Evolutionary conservation across 441 rosid genomes (phyloP).

Genomic region (Caryocar brasiliense): DNA sequence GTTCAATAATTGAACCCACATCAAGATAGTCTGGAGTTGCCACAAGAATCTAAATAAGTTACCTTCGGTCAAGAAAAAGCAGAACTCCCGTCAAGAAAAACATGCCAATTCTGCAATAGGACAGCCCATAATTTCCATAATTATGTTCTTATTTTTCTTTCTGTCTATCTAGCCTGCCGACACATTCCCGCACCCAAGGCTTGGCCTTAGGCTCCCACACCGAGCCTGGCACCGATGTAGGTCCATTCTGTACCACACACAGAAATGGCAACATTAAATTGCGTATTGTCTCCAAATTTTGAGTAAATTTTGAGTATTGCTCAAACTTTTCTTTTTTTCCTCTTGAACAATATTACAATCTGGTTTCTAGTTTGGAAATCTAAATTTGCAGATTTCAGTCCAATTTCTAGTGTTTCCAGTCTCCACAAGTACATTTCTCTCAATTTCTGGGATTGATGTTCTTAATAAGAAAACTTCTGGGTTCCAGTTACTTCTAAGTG

Average conservation of each 20-base stretch:
- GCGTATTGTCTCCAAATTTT: too few relatives aligned
- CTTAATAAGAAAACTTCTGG: too few relatives aligned
- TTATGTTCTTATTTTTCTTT: too few relatives aligned
- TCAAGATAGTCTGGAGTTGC: not conserved
- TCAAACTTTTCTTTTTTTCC: too few relatives aligned
- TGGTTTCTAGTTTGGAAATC: too few relatives aligned
- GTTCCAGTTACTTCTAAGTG: not conserved
- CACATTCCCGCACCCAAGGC: slow-evolving; percentile 25
- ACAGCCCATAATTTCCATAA: not conserved
- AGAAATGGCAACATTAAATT: too few relatives aligned
- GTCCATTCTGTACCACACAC: too few relatives aligned
- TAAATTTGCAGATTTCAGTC: too few relatives aligned
- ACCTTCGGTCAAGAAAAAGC: not conserved
- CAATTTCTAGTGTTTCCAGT: not conserved
- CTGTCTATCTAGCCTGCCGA: slow-evolving; percentile 26
- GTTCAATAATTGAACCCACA: not conserved
- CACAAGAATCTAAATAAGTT: not conserved
- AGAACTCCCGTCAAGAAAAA: slow-evolving; percentile 8
- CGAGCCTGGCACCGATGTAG: slow-evolving; percentile 10
- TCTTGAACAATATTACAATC: too few relatives aligned
- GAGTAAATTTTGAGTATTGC: too few relatives aligned
- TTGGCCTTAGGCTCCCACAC: slow-evolving; percentile 11
- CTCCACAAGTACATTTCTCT: not conserved
- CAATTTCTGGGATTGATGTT: not conserved
- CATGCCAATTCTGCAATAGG: not conserved